Evolutionary conservation across 495 filamentous ascomycete species (phyloP), one percentile per base, ranked within the genome.

Genomic region (Penicillium coprophilum): DNA sequence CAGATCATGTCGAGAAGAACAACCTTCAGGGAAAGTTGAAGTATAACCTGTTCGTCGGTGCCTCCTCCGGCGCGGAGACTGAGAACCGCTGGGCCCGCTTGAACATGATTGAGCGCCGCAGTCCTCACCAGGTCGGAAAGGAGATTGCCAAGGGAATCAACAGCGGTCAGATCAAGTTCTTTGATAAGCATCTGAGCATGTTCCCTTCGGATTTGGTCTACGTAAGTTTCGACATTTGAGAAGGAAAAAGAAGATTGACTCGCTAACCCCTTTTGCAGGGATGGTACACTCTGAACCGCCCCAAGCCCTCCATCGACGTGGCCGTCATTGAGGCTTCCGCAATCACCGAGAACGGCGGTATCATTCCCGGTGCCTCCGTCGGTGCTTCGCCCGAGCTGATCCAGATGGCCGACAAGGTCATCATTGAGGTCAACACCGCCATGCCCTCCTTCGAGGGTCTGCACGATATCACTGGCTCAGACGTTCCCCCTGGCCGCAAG

Each of bases 131-230:
- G 65, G 91, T 96, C 59, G 91, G 91, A 63, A 96, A 96, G 77
- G 82, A 88, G 55, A 96, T 96, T 55, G 81, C 90, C 46, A 93
- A 90, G 77, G 91, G 91, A 3, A 95, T 96, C 72, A 96, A 96
- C 67, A 84, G 85, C 58, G 91, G 91, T 12, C 82, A 86, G 51
- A 96, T 96, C 61, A 87, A 92, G 44, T 96, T 96, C 74, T 96
- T 96, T 56, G 91, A 96, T 67, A 82, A 96, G 74, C 91, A 96
- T 77, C 69, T 96, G 61, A 88, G 85, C 72, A 96, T 95, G 91
- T 96, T 96, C 71, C 91, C 91, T 23, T 83, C 87, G 41, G 91
- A 96, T 75, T 74, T 96, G 59, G 85, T 93, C 52, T 91, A 91
- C 66, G 87, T 87, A 68, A 68, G 82, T 80, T 39, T 64, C 49